Conservation (phyloP, 148 eudicot species). For the Heliosperma pusillum region DNA sequence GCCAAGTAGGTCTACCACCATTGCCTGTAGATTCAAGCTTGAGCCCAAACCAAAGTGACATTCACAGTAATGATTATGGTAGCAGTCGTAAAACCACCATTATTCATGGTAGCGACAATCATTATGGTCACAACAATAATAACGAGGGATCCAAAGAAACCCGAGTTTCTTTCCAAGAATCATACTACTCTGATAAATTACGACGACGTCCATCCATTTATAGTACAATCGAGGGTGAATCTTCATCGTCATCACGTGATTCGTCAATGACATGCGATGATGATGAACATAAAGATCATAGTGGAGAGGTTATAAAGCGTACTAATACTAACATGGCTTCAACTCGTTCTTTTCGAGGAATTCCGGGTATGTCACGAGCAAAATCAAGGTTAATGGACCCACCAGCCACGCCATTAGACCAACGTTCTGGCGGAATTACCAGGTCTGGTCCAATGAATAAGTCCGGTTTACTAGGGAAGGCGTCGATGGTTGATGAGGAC, state of each 20-base stretch:
- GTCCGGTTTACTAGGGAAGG: conserved; percentile 36
- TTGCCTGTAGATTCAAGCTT: conserved; percentile 17
- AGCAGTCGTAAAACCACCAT: not conserved
- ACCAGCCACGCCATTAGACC: conserved; percentile 22
- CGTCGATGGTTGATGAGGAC: conserved; percentile 51
- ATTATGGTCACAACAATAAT: not conserved
- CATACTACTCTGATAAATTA: conserved; percentile 12
- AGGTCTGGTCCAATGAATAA: conserved; percentile 28
- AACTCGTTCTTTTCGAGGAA: conserved; percentile 30
- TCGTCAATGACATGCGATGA: conserved; percentile 11
- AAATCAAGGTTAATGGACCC: conserved; percentile 58
- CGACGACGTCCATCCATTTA: conserved; percentile 23
- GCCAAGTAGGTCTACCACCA: conserved; percentile 30
- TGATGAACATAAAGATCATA: conserved; percentile 16
- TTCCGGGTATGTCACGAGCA: conserved; percentile 31
- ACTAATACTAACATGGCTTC: conserved; percentile 33
- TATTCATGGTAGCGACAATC: not conserved
- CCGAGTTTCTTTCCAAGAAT: conserved; percentile 40
- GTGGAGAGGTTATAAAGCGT: conserved; percentile 41
- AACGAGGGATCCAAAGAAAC: conserved; percentile 21
- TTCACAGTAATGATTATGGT: conserved; percentile 22
- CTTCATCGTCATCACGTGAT: conserved; percentile 15
- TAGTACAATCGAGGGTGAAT: conserved; percentile 25
- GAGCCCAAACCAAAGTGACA: conserved; percentile 29
- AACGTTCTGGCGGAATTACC: conserved; percentile 11